Base-by-base conservation (phyloP, 441 rosid genomes). In the Pelargonium citronellum region DNA sequence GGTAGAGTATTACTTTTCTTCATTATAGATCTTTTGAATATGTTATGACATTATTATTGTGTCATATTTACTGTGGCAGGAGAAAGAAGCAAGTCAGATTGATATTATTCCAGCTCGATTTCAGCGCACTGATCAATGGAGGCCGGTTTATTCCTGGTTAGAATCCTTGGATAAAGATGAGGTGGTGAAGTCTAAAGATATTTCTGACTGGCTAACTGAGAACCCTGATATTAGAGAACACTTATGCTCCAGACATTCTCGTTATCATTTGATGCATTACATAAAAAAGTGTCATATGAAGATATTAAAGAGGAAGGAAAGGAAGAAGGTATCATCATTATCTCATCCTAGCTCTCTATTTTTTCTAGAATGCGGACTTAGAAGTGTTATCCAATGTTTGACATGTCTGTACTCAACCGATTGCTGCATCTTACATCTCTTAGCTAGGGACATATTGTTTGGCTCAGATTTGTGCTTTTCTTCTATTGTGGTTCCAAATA, bases 221-320 rank as follows among this genome's bases (percentile, higher is more conserved):
- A 95, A 89, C 69, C 92, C 92, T 0, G 83, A 83, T 58, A 84
- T 85, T 47, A 89, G 83, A 74, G 91, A 86, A 39, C 87, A 87
- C 27, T 76, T 91, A 43, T 87, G 84, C 76, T 80, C 96, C n/a
- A 86, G 86, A 69, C 96, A 95, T 86, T 87, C 97, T 30, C 81
- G 90, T 7, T 94, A 91, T 80, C 99, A 94, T 80, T 80, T 94
- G 84, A 91, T 91, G 82, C 99, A 94, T 69, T 94, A 94, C 74
- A 90, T 91, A 64, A 94, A 94, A 66, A 94, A 94, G 67, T 91
- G 96, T 72, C 99, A 94, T 78, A 73, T 91, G 75, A 94, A 94
- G 94, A 91, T 94, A 58, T 86, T 94, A 43, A 94, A 90, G 75
- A 87, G 97, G 71, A 89, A 84, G 82, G 97, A 87, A 75, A 91